Base-by-base conservation (phyloP, 106 monocot genomes). In the Iris macrosiphon region DNA sequence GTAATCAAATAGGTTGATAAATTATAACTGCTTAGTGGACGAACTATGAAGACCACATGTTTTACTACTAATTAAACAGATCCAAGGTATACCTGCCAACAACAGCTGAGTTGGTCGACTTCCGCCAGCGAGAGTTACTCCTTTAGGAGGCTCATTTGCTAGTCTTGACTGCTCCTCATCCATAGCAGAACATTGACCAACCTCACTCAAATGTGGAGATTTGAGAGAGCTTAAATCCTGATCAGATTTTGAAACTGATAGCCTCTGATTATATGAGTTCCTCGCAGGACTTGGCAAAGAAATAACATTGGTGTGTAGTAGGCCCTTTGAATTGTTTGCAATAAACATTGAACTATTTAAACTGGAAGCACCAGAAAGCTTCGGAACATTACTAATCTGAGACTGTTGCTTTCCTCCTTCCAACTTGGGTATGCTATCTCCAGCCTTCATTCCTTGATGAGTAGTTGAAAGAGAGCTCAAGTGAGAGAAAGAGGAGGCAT, bases 221-320 rank as follows among this genome's bases (percentile, higher is more conserved):
- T 66, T 81, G 18, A 74, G 48, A 54, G 66, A 60, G 45, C 53
- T 75, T 10, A 67, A 61, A 51, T 85, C 81, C 45, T 95, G 89
- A 32, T 85, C 79, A 21, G 94, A 71, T 34, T 75, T 88, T 61
- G 84, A 79, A 34, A 49, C 47, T 26, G 72, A 35, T 9, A 84
- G 58, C 35, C 63, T 79, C 4, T 71, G 69, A 28, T 73, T 34
- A 49, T 67, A 54, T 18, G 69, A 38, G 47, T 34, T 72, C 61
- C 66, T 78, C 17, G 50, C 45, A 49, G 82, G 63, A 55, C 68
- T 74, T 40, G 85, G 68, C 38, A 73, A 65, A 35, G 64, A 40
- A 26, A 87, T 34, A n/a, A 63, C 26, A 52, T 45, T 15, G 24
- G 11, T 50, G 61, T 58, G 76, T 48, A 55, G 40, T 45, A 65